Base-by-base conservation (phyloP, 345 rosid genomes). In the Orychophragmus violaceus region DNA sequence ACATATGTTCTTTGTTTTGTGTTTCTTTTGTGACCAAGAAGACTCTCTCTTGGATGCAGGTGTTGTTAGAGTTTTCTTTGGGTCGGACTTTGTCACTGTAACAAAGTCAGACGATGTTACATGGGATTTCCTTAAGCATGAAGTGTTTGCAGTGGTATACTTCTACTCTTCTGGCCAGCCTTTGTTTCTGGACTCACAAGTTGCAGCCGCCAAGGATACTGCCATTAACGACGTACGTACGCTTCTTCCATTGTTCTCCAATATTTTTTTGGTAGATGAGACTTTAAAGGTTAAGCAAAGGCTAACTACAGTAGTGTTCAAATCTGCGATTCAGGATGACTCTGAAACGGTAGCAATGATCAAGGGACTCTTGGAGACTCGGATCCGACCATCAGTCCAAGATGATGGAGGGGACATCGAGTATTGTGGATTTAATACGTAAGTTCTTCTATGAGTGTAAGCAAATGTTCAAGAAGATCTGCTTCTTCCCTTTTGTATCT, bases 331-430 rank as follows among this genome's bases (percentile, higher is more conserved):
- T n/a, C n/a, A n/a, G n/a, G n/a, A n/a, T n/a, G n/a, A n/a, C 77
- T 93, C 98, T 5, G 98, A 93, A 76, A 88, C 81, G 51, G 91
- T 93, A 72, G 96, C 94, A 39, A 93, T 93, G 98, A 93, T 93
- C 70, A 88, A 93, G 84, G 98, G 90, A 68, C 81, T 93, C 59
- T 70, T 93, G 69, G 98, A 93, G 79, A 90, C 98, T 39, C 97
- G 97, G 16, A 90, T 93, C 52, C 82, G 98, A n/a, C n/a, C n/a
- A n/a, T n/a, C n/a, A n/a, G n/a, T n/a, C n/a, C n/a, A n/a, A n/a
- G n/a, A n/a, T n/a, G n/a, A n/a, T n/a, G n/a, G n/a, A n/a, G n/a
- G n/a, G n/a, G n/a, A n/a, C n/a, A n/a, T n/a, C n/a, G n/a, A n/a
- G n/a, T n/a, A n/a, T n/a, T n/a, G n/a, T n/a, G n/a, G n/a, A n/a